These are phyloP conservation scores for Lepidium campestre DNA, from an alignment of 441 rosid species.

Conservation along the genomic window DNA sequence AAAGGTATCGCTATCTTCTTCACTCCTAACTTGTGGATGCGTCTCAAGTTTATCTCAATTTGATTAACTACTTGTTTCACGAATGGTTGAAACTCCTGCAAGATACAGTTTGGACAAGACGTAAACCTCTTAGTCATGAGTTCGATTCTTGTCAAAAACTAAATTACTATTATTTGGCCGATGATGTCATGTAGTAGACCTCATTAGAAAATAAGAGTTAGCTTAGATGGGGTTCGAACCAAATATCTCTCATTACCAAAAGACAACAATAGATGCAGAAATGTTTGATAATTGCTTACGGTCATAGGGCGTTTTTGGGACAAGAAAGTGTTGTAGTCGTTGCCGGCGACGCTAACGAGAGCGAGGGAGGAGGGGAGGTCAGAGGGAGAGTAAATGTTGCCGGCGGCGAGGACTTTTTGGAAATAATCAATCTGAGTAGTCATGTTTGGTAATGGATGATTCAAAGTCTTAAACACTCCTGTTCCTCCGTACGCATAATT, in stretches of 20 bases:
- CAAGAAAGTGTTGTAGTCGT: constrained; percentile 53
- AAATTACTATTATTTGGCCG: too few relatives aligned
- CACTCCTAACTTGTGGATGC: constrained; percentile 53
- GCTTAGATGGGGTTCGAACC: too few relatives aligned
- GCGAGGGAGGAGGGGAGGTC: constrained; percentile 44
- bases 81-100: constrained; percentile 46
- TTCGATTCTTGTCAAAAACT: too few relatives aligned
- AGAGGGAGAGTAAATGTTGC: constrained; percentile 30
- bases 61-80: constrained; percentile 50
- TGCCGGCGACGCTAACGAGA: constrained; percentile 57
- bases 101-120: background rate
- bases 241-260: too few relatives aligned
- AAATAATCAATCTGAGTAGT: constrained; percentile 68
- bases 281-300: constrained; percentile 35
- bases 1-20: constrained; percentile 44
- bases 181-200: too few relatives aligned
- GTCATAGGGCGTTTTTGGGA: constrained; percentile 34
- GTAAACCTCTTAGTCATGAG: too few relatives aligned
- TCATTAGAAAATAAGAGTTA: too few relatives aligned
- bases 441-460: constrained; percentile 59
- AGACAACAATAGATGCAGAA: too few relatives aligned
- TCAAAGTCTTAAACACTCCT: constrained; percentile 59
- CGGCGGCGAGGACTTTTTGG: constrained; percentile 33
- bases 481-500: constrained; percentile 90
- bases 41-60: constrained; percentile 37